Percentiles rank a stretch among this genome's conserved stretches.
phyloP scores from a whole-genome alignment of 2,329 filamentous ascomycete species.

The Didymella pomorum region DNA sequence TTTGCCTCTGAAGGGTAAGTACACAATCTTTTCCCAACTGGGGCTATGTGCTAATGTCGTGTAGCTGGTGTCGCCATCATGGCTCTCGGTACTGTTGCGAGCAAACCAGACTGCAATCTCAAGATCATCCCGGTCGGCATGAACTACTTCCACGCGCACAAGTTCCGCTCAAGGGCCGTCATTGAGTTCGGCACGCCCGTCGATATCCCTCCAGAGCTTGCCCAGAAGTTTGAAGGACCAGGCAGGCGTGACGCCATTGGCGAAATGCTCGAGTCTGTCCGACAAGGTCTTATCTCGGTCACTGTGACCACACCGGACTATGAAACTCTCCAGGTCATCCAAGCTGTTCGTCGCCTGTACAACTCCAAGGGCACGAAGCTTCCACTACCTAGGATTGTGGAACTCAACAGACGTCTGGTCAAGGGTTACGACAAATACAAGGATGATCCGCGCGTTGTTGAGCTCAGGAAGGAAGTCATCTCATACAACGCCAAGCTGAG shows the following conservation, averaged over 20 bases:
- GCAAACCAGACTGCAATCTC: slow-evolving; percentile 84
- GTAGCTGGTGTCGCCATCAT: slow-evolving; percentile 94
- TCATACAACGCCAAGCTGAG: slow-evolving; percentile 88
- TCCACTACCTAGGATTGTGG: slow-evolving; percentile 88
- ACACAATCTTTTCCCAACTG: no score
- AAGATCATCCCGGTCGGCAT: slow-evolving; percentile 97
- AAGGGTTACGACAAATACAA: slow-evolving; percentile 94
- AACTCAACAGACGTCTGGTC: slow-evolving; percentile 89
- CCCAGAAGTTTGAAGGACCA: slow-evolving; percentile 80
- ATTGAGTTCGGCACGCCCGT: slow-evolving; percentile 93
- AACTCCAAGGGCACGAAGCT: slow-evolving; percentile 94
- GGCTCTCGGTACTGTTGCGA: slow-evolving; percentile 88
- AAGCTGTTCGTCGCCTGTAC: slow-evolving; percentile 91
- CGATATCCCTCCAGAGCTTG: slow-evolving; percentile 81
- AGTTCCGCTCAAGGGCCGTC: slow-evolving; percentile 94
- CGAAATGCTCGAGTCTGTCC: slow-evolving; percentile 83
- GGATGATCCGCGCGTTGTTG: slow-evolving; percentile 82
- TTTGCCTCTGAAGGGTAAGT: slow-evolving; percentile 75
- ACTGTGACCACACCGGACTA: slow-evolving; percentile 94
- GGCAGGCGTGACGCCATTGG: slow-evolving; percentile 83
- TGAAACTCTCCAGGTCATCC: slow-evolving; percentile 87
- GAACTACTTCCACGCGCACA: slow-evolving; percentile 99
- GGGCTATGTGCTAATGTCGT: slow-evolving; percentile 26
- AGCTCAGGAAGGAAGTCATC: slow-evolving; percentile 76
- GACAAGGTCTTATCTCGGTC: slow-evolving; percentile 83